These are phyloP conservation scores for Neurospora sp. DNA, from an alignment of 495 filamentous ascomycete species.

Conservation along the genomic window DNA sequence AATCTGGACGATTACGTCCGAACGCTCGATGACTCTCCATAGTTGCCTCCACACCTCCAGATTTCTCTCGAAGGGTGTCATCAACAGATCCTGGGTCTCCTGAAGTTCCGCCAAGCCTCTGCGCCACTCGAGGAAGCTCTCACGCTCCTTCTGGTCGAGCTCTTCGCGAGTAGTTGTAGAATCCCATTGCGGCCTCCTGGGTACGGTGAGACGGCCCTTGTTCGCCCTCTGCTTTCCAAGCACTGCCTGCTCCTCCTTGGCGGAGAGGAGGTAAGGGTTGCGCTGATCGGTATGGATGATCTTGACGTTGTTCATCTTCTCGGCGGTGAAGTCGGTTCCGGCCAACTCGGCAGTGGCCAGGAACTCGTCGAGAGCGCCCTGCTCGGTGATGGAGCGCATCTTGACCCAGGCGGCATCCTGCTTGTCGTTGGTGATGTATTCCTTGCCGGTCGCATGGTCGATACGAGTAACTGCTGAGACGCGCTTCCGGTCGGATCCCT, in stretches of 20 bases:
- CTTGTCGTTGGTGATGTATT: constrained; percentile 62
- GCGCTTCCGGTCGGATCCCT: constrained; percentile 53
- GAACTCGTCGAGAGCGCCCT: constrained; percentile 79
- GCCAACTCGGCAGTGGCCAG: constrained; percentile 80
- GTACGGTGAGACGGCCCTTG: constrained; percentile 70
- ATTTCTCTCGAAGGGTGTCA: constrained; percentile 98
- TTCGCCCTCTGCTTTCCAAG: constrained; percentile 75
- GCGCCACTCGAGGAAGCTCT: constrained; percentile 79
- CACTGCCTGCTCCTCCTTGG: constrained; percentile 70
- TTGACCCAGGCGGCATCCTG: constrained; percentile 82
- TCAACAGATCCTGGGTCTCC: constrained; percentile 83
- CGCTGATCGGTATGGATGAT: constrained; percentile 93
- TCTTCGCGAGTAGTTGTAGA: constrained; percentile 68
- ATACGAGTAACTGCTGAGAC: constrained; percentile 53
- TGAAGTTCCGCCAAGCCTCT: constrained; percentile 85
- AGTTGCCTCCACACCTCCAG: constrained; percentile 96
- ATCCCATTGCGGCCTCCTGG: constrained; percentile 84
- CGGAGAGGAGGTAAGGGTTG: constrained; percentile 88
- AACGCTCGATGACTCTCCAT: constrained; percentile 97
- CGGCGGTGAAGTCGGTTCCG: constrained; percentile 95
- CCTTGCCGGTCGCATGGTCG: constrained; percentile 49
- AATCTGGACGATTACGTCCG: constrained; percentile 94
- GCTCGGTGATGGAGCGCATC: constrained; percentile 97
- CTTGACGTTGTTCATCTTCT: constrained; percentile 97
- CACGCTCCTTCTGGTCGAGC: constrained; percentile 68